Base-by-base conservation (phyloP, 768 basidiomycete genomes). In the Hygrophoropsis aurantiaca region DNA sequence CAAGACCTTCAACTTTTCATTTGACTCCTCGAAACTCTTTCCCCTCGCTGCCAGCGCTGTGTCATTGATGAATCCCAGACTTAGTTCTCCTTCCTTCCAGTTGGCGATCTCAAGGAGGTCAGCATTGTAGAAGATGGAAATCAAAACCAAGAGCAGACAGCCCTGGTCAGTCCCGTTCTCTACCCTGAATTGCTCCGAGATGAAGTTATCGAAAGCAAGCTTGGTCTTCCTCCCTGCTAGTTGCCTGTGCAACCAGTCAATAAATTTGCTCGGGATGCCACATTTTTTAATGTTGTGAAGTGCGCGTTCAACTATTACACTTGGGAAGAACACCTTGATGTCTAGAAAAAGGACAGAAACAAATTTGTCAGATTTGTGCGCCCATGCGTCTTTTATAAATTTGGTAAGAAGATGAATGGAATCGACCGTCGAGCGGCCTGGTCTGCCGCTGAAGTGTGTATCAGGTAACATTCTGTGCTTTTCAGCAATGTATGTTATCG, bases 71-170 rank as follows among this genome's bases (percentile, higher is more conserved):
- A 68, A 73, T 0, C 59, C 63, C 5, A 64, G 40, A 3, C 62
- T 42, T 0, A 54, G 20, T 40, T 68, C 58, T 0, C 43, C 30
- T 3, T 50, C 40, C 0, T 16, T 19, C 1, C 20, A n/a, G 50
- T 48, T 34, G 23, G 35, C 52, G 3, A 40, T 43, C 7, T 62
- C 51, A 0, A 65, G 47, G 0, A 67, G 47, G 42, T 57, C 49
- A 0, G 66, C 9, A 42, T 70, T 72, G 53, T 65, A 70, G n/a
- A 69, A 58, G 6, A 63, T 52, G 42, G 64, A 69, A 0, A 62
- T 40, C 0, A 68, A 49, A 30, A 61, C 59, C 0, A 65, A 66
- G 1, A 61, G 42, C 0, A 65, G 68, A 47, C 65, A 60, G 0
- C 71, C 71, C 47, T 72, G 68, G 2, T 64, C 62, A 0, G 68